phyloP scores from a whole-genome alignment of 306 rosid species.

The Psophocarpus tetragonolobus region DNA sequence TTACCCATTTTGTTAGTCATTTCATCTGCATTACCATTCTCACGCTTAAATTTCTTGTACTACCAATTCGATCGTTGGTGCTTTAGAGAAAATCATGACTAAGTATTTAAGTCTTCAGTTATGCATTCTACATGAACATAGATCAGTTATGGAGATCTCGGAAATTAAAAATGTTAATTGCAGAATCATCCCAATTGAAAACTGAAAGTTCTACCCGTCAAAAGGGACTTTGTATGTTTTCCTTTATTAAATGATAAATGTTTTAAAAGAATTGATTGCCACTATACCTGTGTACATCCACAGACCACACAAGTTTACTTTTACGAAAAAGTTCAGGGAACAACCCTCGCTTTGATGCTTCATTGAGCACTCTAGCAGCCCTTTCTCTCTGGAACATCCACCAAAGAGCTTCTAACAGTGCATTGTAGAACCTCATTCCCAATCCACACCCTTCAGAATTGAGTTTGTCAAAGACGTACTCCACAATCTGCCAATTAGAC shows the following conservation, averaged over 20 bases:
- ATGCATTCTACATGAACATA: not conserved
- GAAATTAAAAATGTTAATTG: constrained; percentile 20
- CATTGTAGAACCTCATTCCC: constrained; percentile 83
- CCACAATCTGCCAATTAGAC: constrained; percentile 97
- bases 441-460: constrained; percentile 82
- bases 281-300: constrained; percentile 86
- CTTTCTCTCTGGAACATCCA: constrained; percentile 90
- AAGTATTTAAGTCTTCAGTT: constrained; percentile 8
- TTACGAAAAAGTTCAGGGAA: constrained; percentile 86
- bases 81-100: constrained; percentile 2
- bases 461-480: constrained; percentile 92
- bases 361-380: constrained; percentile 87
- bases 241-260: constrained; percentile 23
- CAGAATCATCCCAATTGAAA: not conserved
- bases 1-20: constrained; percentile 1
- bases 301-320: constrained; percentile 82
- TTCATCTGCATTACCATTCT: constrained; percentile 8
- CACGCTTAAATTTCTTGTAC: constrained; percentile 1
- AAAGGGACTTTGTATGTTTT: constrained; percentile 15
- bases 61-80: constrained; percentile 9
- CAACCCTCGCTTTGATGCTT: constrained; percentile 86
- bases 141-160: constrained; percentile 6
- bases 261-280: constrained; percentile 23
- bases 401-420: constrained; percentile 96
- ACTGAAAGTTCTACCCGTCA: constrained; percentile 6